These are phyloP conservation scores for Carex myosuroides DNA, from an alignment of 176 grass and related monocot species.

Conservation along the genomic window DNA sequence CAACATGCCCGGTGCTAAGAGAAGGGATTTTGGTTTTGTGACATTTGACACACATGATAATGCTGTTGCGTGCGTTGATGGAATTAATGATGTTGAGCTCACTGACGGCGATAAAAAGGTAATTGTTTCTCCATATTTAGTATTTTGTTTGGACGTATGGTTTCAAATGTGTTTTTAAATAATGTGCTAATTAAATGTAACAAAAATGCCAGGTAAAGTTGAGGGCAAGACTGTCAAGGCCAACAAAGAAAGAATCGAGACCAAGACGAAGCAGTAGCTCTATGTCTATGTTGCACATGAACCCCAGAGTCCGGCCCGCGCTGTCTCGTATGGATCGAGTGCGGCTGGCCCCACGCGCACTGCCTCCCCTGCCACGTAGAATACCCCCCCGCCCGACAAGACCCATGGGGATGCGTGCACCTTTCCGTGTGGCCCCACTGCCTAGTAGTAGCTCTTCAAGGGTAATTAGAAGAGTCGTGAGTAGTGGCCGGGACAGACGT, in stretches of 20 bases:
- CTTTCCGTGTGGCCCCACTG: neutral
- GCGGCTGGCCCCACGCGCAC: neutral
- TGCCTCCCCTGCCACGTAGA: slow-evolving; percentile 10
- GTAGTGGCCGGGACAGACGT: neutral
- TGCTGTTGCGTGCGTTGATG: slow-evolving; percentile 53
- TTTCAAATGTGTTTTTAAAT: neutral
- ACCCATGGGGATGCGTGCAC: slow-evolving; percentile 6
- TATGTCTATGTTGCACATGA: neutral
- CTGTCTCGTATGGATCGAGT: slow-evolving; percentile 8
- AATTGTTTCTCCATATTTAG: slow-evolving; percentile 16
- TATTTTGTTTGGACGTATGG: neutral
- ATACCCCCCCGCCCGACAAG: neutral
- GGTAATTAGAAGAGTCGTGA: slow-evolving; percentile 7
- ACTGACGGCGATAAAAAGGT: slow-evolving; percentile 62
- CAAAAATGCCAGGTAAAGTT: slow-evolving; percentile 14
- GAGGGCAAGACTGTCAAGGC: slow-evolving; percentile 22
- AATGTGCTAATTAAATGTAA: neutral
- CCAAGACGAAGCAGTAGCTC: neutral
- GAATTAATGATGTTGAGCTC: slow-evolving; percentile 46
- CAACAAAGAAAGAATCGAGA: slow-evolving; percentile 23
- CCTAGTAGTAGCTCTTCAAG: neutral
- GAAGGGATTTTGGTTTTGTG: slow-evolving; percentile 79
- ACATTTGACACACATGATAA: slow-evolving; percentile 62
- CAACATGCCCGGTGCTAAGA: slow-evolving; percentile 70
- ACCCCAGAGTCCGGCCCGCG: neutral